Evolutionary conservation across 225 moss, liverwort and hornwort species (phyloP), one percentile per base, ranked within the genome.

Genomic region (Rhytidiadelphus loreus): DNA sequence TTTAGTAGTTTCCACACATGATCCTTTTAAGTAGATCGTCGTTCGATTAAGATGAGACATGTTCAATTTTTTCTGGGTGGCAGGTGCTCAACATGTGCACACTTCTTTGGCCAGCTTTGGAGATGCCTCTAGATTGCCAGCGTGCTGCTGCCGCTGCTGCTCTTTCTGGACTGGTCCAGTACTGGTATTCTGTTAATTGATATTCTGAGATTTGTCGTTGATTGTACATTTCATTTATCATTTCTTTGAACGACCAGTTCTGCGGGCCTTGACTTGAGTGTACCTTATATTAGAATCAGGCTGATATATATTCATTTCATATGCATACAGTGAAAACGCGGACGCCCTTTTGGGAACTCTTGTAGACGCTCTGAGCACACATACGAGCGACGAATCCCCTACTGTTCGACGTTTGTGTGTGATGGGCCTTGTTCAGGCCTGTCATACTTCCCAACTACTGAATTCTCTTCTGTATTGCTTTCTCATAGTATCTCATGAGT

Each of bases 81-180:
- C 92, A 98, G 98, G 95, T 98, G 87, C 91, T 92, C 84, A 91
- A 77, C n/a, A 95, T 98, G 85, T 98, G 97, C 91, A 92, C 93
- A 59, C 82, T 95, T 61, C 93, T 98, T 75, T 98, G 96, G 97
- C 94, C 96, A 77, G 95, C 93, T 87, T 92, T 98, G 87, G 96
- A 97, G 81, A 93, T 94, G 88, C 87, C 93, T 74, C 95, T 94
- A 89, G 95, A 95, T 89, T 97, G 94, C 91, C 97, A 97, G 89
- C 95, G 98, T 73, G 94, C 98, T 90, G 96, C 97, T 86, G 96
- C 97, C 9, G 96, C 98, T 80, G 97, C 98, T 74, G 98, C 98
- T 56, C 86, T 98, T 81, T 95, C 97, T 86, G 95, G 95, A 88
- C 95, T 95, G 66, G 90, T 97, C 74, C 94, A 93, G 86, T 87